phyloP scores from a whole-genome alignment of 2,329 filamentous ascomycete species.

The Fusarium verticillioides region DNA sequence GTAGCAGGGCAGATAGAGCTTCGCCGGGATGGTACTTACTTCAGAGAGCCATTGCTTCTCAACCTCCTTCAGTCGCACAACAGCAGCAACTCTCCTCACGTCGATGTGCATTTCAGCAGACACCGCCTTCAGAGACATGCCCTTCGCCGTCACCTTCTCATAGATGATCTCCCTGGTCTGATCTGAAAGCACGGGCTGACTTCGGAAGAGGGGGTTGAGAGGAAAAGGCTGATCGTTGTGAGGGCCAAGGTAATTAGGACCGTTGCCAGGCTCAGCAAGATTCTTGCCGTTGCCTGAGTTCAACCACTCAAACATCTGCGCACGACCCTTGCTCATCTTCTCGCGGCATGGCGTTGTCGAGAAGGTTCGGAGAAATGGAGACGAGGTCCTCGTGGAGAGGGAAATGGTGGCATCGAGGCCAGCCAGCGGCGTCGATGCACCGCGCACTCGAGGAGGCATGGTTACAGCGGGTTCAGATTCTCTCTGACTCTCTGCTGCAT shows the following conservation, averaged over 20 bases:
- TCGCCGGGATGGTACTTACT: slow-evolving; percentile 65
- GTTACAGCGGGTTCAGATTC: slow-evolving; percentile 32
- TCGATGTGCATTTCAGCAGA: slow-evolving; percentile 83
- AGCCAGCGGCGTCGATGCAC: slow-evolving; percentile 46
- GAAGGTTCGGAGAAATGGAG: slow-evolving; percentile 49
- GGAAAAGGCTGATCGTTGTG: slow-evolving; percentile 73
- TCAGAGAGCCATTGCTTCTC: slow-evolving; percentile 81
- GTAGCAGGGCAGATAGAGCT: slow-evolving; percentile 21
- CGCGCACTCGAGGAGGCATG: slow-evolving; percentile 50
- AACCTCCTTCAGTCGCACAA: slow-evolving; percentile 85
- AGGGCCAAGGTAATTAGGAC: slow-evolving; percentile 53
- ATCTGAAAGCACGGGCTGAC: slow-evolving; percentile 79
- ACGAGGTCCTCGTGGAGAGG: slow-evolving; percentile 18
- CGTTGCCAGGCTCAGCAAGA: slow-evolving; percentile 40
- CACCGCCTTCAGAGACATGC: slow-evolving; percentile 77
- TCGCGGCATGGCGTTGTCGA: slow-evolving; percentile 53
- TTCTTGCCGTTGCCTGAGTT: slow-evolving; percentile 41
- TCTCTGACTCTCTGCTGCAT: slow-evolving; percentile 35
- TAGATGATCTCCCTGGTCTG: slow-evolving; percentile 79
- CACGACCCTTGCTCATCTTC: slow-evolving; percentile 52
- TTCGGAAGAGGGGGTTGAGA: slow-evolving; percentile 75
- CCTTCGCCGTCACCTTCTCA: slow-evolving; percentile 70
- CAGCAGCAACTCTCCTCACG: slow-evolving; percentile 84
- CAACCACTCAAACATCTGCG: slow-evolving; percentile 55
- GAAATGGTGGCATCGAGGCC: slow-evolving; percentile 45